Percentiles rank a stretch among this genome's conserved stretches.
Conservation (phyloP, 331 rosid species). For the Dryas integrifolia region DNA sequence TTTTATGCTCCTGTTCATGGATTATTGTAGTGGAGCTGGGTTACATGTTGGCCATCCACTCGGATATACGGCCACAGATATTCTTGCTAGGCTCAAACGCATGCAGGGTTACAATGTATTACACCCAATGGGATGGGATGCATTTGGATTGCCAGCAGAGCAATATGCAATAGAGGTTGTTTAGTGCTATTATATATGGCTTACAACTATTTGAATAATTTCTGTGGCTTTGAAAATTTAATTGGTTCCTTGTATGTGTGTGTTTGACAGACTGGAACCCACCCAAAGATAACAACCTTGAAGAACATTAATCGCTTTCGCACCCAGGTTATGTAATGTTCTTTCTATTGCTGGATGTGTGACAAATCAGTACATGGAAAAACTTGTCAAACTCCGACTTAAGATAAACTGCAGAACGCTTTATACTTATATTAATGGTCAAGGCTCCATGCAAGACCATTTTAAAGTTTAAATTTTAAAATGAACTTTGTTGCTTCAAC, state of each 20-base stretch:
- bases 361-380: neutral
- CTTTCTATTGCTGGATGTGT: conserved; percentile 1
- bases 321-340: conserved; percentile 30
- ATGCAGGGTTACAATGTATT: conserved; percentile 87
- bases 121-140: conserved; percentile 99
- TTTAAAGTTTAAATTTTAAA: neutral
- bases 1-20: conserved; percentile 8
- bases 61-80: conserved; percentile 91
- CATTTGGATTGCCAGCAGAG: conserved; percentile 97
- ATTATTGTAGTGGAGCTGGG: conserved; percentile 78
- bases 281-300: conserved; percentile 77
- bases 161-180: conserved; percentile 90
- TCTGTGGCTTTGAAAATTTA: neutral
- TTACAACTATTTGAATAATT: conserved; percentile 9
- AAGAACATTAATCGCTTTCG: conserved; percentile 50
- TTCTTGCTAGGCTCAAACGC: conserved; percentile 85
- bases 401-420: neutral
- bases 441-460: neutral
- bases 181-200: conserved; percentile 24
- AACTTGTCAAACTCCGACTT: neutral
- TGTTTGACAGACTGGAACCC: conserved; percentile 85
- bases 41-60: conserved; percentile 95
- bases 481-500: neutral
- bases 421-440: neutral
- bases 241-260: conserved; percentile 13